Percentiles rank a stretch among this genome's conserved stretches.
These are phyloP conservation scores for Mycena metata DNA, from an alignment of 768 basidiomycete species.

Conservation along the genomic window DNA sequence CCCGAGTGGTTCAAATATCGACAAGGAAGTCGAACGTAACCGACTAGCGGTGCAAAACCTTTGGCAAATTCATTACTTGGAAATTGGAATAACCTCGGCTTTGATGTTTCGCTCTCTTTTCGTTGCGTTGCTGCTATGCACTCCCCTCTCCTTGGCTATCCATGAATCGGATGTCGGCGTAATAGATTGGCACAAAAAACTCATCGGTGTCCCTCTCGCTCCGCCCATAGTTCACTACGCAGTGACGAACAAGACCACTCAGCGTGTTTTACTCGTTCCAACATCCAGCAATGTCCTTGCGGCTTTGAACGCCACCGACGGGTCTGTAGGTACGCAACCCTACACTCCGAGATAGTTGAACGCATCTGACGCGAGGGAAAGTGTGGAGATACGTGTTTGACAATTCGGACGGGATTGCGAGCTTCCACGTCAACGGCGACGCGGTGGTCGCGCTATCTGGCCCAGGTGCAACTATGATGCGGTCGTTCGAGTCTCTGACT, in stretches of 20 bases:
- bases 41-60: too few species aligned
- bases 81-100: too few species aligned
- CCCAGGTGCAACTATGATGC: constrained; percentile 74
- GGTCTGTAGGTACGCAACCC: constrained; percentile 72
- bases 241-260: constrained; percentile 41
- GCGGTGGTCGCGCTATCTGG: constrained; percentile 84
- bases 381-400: constrained; percentile 89
- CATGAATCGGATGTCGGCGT: constrained; percentile 84
- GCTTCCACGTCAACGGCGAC: constrained; percentile 59
- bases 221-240: constrained; percentile 72
- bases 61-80: too few species aligned
- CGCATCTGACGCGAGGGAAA: constrained; percentile 45
- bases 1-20: too few species aligned
- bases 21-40: too few species aligned
- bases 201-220: constrained; percentile 79
- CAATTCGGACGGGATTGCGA: constrained; percentile 74
- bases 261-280: constrained; percentile 71
- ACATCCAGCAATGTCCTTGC: constrained; percentile 85
- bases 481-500: constrained; percentile 72
- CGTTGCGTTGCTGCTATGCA: constrained; percentile 34
- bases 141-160: constrained; percentile 56
- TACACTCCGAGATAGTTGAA: constrained; percentile 6
- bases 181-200: constrained; percentile 89
- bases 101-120: constrained; percentile 26
- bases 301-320: constrained; percentile 75